Evolutionary conservation across 2,329 filamentous ascomycete species (phyloP).

Genomic region (Ceratocystis diversiconidia): DNA sequence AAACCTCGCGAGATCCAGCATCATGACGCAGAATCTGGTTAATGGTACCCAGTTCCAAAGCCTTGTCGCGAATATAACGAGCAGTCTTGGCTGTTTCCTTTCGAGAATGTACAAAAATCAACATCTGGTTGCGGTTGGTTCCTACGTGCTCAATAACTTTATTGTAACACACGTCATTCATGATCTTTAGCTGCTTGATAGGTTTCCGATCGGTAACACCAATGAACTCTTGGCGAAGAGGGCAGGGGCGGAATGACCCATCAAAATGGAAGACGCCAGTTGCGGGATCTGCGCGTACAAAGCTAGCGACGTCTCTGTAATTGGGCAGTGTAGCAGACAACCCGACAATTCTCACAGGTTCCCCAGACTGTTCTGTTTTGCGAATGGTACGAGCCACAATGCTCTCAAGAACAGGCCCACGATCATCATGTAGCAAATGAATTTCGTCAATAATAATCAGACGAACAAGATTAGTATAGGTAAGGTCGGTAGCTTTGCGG

Average conservation of each 20-base stretch:
- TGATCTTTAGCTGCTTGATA: constrained; percentile 96
- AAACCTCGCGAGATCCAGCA: constrained; percentile 75
- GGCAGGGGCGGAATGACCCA: constrained; percentile 82
- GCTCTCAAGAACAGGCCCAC: constrained; percentile 90
- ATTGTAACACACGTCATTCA: constrained; percentile 98
- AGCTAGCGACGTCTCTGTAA: constrained; percentile 89
- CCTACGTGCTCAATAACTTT: constrained; percentile 96
- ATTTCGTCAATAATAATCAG: constrained; percentile 97
- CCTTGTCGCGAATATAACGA: constrained; percentile 90
- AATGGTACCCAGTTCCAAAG: constrained; percentile 92
- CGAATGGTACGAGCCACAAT: constrained; percentile 92
- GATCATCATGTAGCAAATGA: constrained; percentile 90
- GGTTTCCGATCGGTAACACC: constrained; percentile 95
- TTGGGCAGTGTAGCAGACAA: constrained; percentile 92
- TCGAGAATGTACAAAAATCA: constrained; percentile 95
- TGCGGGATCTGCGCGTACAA: constrained; percentile 72
- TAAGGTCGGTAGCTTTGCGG: constrained; percentile 88
- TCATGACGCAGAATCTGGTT: constrained; percentile 89
- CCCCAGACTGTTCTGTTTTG: constrained; percentile 83
- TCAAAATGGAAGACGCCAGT: constrained; percentile 95
- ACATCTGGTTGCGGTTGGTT: constrained; percentile 86
- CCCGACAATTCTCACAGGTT: constrained; percentile 80
- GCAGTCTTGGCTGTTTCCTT: constrained; percentile 98
- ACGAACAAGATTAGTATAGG: constrained; percentile 93
- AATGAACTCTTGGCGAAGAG: constrained; percentile 90